Percentiles rank a stretch among this genome's conserved stretches.
These are phyloP conservation scores for Sambucus nigra DNA, from an alignment of 129 eudicot genomes.

Conservation along the genomic window DNA sequence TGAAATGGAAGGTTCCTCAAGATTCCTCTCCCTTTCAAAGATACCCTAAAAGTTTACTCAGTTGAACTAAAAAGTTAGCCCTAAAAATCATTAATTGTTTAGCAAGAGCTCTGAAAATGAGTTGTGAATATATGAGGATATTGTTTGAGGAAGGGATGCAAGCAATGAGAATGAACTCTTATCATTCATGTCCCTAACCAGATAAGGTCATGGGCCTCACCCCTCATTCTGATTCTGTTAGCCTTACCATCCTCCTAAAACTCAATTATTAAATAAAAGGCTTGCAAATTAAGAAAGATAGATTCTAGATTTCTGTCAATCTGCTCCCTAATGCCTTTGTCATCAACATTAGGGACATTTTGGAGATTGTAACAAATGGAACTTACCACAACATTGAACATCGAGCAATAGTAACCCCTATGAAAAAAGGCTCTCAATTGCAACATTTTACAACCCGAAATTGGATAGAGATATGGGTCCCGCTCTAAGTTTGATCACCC, in stretches of 20 bases:
- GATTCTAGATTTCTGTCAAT: conserved; percentile 25
- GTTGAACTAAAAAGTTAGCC: conserved; percentile 21
- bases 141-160: conserved; percentile 37
- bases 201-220: conserved; percentile 35
- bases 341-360: conserved; percentile 22
- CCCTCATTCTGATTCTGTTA: conserved; percentile 30
- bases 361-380: conserved; percentile 34
- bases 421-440: conserved; percentile 33
- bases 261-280: conserved; percentile 38
- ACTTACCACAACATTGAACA: conserved; percentile 28
- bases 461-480: conserved; percentile 27
- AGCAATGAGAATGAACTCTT: conserved; percentile 31
- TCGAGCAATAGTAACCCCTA: conserved; percentile 23
- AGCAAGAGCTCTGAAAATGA: conserved; percentile 31
- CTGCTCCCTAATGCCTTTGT: conserved; percentile 32
- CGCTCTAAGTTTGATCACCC: conserved; percentile 19
- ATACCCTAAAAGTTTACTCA: conserved; percentile 32
- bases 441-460: conserved; percentile 18
- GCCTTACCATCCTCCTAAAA: conserved; percentile 33
- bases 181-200: conserved; percentile 48
- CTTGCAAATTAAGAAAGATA: conserved; percentile 31
- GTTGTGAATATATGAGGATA: conserved; percentile 13
- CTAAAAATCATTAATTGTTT: conserved; percentile 16
- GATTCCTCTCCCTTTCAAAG: no score
- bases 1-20: no score